Conservation (phyloP, 2,329 filamentous ascomycete genomes). For the Fusarium anguioides region DNA sequence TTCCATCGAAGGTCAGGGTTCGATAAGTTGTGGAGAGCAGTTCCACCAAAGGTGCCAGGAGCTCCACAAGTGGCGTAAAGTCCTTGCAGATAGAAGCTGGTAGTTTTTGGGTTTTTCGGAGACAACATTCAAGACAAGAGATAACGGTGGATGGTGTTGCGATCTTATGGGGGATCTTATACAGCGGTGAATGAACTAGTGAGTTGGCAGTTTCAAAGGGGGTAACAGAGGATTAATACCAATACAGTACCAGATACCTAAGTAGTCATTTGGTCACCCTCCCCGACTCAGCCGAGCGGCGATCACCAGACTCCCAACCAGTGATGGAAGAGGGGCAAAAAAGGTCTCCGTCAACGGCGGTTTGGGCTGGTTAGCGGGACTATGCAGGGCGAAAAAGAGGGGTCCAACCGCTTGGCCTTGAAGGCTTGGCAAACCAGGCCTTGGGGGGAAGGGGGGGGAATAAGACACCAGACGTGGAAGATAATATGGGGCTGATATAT, state of each 20-base stretch:
- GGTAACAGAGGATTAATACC: slow-evolving; percentile 1
- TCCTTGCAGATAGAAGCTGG: slow-evolving; percentile 1
- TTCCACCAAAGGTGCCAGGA: slow-evolving; percentile 15
- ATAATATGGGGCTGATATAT: too few species aligned
- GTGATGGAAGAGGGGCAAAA: slow-evolving; percentile 40
- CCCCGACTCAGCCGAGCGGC: slow-evolving; percentile 39
- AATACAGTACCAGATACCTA: not conserved
- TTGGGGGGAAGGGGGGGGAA: too few species aligned
- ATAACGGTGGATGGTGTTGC: not conserved
- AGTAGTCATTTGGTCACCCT: slow-evolving; percentile 40
- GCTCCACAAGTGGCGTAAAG: slow-evolving; percentile 34
- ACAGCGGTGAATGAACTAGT: not conserved
- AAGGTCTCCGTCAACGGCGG: slow-evolving; percentile 3
- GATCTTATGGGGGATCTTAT: not conserved
- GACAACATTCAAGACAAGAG: not conserved
- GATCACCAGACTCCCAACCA: slow-evolving; percentile 45
- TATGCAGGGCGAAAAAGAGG: slow-evolving; percentile 18
- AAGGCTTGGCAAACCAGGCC: not conserved
- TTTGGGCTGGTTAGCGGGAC: slow-evolving; percentile 6
- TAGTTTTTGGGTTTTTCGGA: not conserved
- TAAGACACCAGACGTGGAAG: too few species aligned
- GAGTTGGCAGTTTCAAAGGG: not conserved
- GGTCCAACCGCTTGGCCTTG: slow-evolving; percentile 5
- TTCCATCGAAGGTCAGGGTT: slow-evolving; percentile 24
- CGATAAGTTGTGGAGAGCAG: slow-evolving; percentile 27